phyloP scores from a whole-genome alignment of 106 monocot genomes.

The Acorus calamus region DNA sequence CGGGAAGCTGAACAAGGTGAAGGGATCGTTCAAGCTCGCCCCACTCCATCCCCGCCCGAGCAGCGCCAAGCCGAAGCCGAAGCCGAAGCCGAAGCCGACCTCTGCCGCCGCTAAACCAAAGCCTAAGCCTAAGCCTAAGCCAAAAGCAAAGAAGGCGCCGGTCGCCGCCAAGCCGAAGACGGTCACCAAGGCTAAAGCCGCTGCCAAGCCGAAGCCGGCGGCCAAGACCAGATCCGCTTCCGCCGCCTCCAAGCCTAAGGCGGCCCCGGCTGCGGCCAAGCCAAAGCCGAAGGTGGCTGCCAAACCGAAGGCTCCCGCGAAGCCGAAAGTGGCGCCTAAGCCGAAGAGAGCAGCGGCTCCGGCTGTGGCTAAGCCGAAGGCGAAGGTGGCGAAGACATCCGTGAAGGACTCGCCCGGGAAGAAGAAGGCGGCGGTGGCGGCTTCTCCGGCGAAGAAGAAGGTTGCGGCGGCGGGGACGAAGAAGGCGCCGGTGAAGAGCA shows the following conservation, averaged over 20 bases:
- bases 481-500: neutral
- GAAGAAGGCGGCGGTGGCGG: slow-evolving; percentile 8
- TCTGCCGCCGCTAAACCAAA: slow-evolving; percentile 13
- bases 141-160: neutral
- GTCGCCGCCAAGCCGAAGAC: slow-evolving; percentile 7
- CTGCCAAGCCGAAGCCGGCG: slow-evolving; percentile 14
- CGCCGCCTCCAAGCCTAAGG: slow-evolving; percentile 13
- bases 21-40: slow-evolving; percentile 71
- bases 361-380: neutral
- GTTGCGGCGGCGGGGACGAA: slow-evolving; percentile 12
- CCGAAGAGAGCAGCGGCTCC: neutral
- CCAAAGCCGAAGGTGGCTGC: slow-evolving; percentile 2
- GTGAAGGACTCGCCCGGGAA: slow-evolving; percentile 1
- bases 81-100: neutral
- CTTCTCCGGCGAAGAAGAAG: slow-evolving; percentile 22
- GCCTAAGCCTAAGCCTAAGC: slow-evolving; percentile 8
- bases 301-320: slow-evolving; percentile 7
- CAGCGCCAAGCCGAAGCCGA: slow-evolving; percentile 1
- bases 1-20: slow-evolving; percentile 68
- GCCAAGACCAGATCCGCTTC: too few species aligned
- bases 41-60: slow-evolving; percentile 1
- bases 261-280: slow-evolving; percentile 18
- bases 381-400: slow-evolving; percentile 24
- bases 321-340: slow-evolving; percentile 12
- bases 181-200: neutral